Base-by-base conservation (phyloP, 768 basidiomycete species). In the Boletellus sp. region DNA sequence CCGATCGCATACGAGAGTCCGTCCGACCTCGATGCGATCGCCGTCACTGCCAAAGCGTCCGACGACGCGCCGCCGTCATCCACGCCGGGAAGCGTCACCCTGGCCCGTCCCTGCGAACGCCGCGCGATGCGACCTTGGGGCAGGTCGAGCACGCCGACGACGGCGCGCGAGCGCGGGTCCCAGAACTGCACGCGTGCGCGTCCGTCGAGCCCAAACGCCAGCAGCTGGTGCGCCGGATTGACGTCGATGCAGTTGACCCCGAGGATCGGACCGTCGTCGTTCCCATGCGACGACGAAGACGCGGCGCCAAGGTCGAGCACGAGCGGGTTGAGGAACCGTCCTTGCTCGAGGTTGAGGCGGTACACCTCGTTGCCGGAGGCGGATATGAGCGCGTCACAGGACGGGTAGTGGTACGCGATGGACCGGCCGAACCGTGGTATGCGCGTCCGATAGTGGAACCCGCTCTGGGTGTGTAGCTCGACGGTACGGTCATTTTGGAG, bases 401-500 rank as follows among this genome's bases (percentile, higher is more conserved):
- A 90, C 4, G 93, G 88, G 55, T 87, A 90, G 66, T 98, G 93
- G 69, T 98, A 99, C 6, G 85, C 93, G 46, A 99, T 72, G 0
- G 89, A 78, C 17, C 96, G 88, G 16, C 96, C 96, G 63, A 94
- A 94, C 38, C 85, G 86, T 2, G 96, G 96, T 78, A 98, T 88
- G 56, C 96, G 81, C 6, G 94, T 91, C 34, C 87, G 84, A 65
- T 96, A 91, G 68, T 97, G 90, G 52, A 94, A 81, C 0, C 93
- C 92, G 40, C 89, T 82, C 66, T 98, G 96, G 0, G 91, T 95
- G 65, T 99, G 96, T 6, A 99, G 75, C 61, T 94, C 91, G 48
- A 99, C 68, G 5, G 90, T 90, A n/a, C 96, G 85, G 73, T 97
- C 94, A 43, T 87, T 86, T 77, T 98, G 96, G 2, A 99, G 79